These are phyloP conservation scores for Nitzschia sp. DNA, from an alignment of 108 stramenopile genomes.

Conservation along the genomic window DNA sequence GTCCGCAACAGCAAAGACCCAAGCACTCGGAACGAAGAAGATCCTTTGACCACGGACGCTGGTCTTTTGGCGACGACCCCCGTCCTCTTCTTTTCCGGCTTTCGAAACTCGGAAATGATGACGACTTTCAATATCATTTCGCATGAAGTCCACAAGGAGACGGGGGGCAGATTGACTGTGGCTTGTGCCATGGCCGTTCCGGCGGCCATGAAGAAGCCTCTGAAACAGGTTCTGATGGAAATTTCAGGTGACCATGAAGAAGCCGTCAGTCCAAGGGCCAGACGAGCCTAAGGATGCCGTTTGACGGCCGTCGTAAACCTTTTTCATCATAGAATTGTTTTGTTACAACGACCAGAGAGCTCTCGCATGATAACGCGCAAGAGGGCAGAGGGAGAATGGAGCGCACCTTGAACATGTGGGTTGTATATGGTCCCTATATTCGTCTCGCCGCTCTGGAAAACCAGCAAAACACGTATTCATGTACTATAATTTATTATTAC, in stretches of 20 bases:
- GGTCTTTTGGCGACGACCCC: conserved; percentile 1
- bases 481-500: neutral
- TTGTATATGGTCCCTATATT: neutral
- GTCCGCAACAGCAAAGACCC: conserved; percentile 12
- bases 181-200: conserved; percentile 80
- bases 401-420: neutral
- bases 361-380: neutral
- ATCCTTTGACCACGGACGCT: neutral
- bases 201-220: conserved; percentile 60
- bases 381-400: neutral
- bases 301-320: neutral
- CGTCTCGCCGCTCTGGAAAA: neutral
- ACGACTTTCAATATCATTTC: conserved; percentile 61
- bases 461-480: neutral
- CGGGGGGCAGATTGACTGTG: conserved; percentile 38
- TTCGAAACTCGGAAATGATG: conserved; percentile 78
- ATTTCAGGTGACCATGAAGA: conserved; percentile 75
- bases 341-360: neutral
- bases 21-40: neutral
- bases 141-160: conserved; percentile 68
- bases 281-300: neutral
- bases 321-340: neutral
- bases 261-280: conserved; percentile 42
- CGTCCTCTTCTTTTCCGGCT: conserved; percentile 68
- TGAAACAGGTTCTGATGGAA: conserved; percentile 64